Base-by-base conservation (phyloP, 2,329 filamentous ascomycete species). In the Alternaria ethzedia region DNA sequence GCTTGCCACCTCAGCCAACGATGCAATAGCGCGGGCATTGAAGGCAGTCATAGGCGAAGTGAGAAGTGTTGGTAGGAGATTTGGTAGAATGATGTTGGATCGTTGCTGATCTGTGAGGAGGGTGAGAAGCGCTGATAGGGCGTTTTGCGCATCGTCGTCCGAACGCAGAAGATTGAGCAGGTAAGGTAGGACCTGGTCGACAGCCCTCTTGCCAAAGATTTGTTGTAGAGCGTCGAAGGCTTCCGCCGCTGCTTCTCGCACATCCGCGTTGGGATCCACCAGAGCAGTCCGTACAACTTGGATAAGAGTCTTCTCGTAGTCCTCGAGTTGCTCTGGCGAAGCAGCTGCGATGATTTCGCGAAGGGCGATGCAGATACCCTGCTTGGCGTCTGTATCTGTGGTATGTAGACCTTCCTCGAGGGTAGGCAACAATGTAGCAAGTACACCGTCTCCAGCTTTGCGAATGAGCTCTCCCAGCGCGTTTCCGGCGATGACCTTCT, bases 401-500 rank as follows among this genome's bases (percentile, higher is more conserved):
- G 95, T 94, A 72, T 96, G 90, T 58, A 99, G 86, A 41, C 95
- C 94, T 78, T 97, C 93, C 78, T 98, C 94, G 52, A 99, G 88
- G 32, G 94, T 97, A 28, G 96, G 96, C 64, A 99, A 83, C 64
- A 99, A 83, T 46, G 89, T 96, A 23, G 94, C 89, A 67, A 99
- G 85, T 61, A 99, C 94, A 59, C 93, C 91, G 79, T 99, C 96
- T 65, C 96, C 96, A 75, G 96, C 95, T 82, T 97, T 97, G 75
- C 96, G 91, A 75, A 99, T 98, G 70, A 99, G 89, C 79, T 99
- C 96, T 76, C 96, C 96, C 59, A 99, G 86, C 52, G 96, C 94
- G 79, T 98, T 98, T 79, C 95, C 95, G 70, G 96, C 96, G 84
- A 99, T 99, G 72, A 97, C 91, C 84, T 97, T 98, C 81, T 99